phyloP scores from a whole-genome alignment of 352 stramenopile species.

The Pelagophyceae sp. region DNA sequence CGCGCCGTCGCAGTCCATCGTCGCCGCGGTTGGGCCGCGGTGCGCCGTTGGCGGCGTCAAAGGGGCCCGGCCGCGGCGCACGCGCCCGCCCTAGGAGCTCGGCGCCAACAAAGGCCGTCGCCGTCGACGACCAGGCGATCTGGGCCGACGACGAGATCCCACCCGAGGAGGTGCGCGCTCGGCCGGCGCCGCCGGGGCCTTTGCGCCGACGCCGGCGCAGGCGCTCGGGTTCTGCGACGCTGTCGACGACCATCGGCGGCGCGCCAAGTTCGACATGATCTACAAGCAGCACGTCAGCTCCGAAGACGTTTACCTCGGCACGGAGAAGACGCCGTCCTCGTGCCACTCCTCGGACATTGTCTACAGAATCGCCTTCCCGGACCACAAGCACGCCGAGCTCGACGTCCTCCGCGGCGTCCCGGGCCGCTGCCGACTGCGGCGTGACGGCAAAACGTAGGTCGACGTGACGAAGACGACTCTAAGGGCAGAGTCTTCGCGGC shows the following conservation, averaged over 20 bases:
- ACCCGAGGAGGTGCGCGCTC: background rate
- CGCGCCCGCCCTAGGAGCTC: no score
- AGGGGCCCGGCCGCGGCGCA: background rate
- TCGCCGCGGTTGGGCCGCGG: background rate
- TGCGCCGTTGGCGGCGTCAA: background rate
- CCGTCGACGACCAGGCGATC: slow-evolving; percentile 10
- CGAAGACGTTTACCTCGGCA: slow-evolving; percentile 17
- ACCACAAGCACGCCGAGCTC: background rate
- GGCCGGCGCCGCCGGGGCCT: background rate
- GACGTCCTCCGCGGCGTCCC: background rate
- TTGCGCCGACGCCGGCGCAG: no score
- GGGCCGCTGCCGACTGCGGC: no score
- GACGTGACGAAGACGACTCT: slow-evolving; percentile 14
- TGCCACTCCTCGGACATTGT: background rate
- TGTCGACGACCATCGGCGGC: background rate
- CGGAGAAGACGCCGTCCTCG: slow-evolving; percentile 11
- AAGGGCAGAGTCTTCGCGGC: background rate
- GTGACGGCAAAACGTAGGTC: background rate
- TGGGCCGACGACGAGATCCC: slow-evolving; percentile 17
- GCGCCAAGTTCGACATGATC: slow-evolving; percentile 8
- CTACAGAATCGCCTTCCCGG: slow-evolving; percentile 11
- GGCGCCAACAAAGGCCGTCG: background rate
- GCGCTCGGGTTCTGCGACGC: background rate
- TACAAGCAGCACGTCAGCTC: slow-evolving; percentile 13
- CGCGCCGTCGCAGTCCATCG: background rate